Base-by-base conservation (phyloP, 306 rosid genomes). In the Corylus avellana region DNA sequence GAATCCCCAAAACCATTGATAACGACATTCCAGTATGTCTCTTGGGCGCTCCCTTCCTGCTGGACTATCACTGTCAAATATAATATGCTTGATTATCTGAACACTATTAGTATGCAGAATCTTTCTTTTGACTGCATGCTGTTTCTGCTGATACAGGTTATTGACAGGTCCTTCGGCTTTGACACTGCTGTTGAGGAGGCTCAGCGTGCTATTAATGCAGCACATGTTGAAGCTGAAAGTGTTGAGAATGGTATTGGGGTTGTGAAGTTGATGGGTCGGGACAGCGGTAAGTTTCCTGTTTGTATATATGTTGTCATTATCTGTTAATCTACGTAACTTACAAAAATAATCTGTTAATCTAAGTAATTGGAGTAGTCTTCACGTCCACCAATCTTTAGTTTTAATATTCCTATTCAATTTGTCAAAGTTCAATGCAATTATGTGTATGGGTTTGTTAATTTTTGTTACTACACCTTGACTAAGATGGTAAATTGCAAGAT, bases 141-240 rank as follows among this genome's bases (percentile, higher is more conserved):
- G 5, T 74, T 39, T 78, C 59, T 81, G 78, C 77, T 79, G 67
- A 59, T 78, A 74, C 83, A 93, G 99, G 87, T 95, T 77, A 95
- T 95, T 42, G 99, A 95, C 58, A 95, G 75, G 83, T 89, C 99
- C 66, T 95, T 95, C 25, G 99, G 99, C 55, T 95, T 95, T 83
- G 99, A 95, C 87, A 86, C 98, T 58, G 98, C 99, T 61, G 99
- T 95, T 78, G 99, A 95, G 87, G 99, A 95, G 87, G 99, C 99
- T 57, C 99, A 95, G 77, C 98, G 99, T 27, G 99, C 99, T 29
- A 95, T 95, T 72, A 95, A 95, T 79, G 99, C 99, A 29, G 99
- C 97, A 27, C 99, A 93, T 80, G 99, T 95, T 64, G 99, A 95
- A 93, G 83, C 98, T 72, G 91, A 75, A 74, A 95, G 99, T 75